Conservation (phyloP, 441 rosid genomes). For the Jatropha multifida region DNA sequence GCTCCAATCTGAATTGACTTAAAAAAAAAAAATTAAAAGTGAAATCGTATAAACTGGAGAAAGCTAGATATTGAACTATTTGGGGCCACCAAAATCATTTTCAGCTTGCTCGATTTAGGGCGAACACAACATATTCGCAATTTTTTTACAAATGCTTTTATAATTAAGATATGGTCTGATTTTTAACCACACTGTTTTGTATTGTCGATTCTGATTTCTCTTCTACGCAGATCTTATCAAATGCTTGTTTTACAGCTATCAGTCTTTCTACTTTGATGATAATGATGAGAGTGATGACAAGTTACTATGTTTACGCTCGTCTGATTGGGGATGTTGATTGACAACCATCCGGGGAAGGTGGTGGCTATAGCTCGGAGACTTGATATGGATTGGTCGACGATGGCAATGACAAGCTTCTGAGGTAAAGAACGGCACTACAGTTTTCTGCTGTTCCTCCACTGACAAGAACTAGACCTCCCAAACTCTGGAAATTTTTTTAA, state of each 20-base stretch:
- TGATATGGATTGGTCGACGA: constrained; percentile 29
- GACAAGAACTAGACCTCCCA: no score
- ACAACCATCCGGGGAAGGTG: constrained; percentile 20
- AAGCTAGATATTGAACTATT: no score
- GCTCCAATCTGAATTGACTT: no score
- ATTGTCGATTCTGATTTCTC: constrained; percentile 21
- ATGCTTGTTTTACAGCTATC: constrained; percentile 31
- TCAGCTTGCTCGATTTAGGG: no score
- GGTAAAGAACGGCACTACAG: constrained; percentile 43
- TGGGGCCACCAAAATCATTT: no score
- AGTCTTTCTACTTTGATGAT: constrained; percentile 39
- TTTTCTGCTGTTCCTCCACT: constrained; percentile 67
- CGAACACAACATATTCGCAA: no score
- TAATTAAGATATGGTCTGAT: background rate
- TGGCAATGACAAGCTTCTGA: constrained; percentile 30
- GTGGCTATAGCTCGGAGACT: constrained; percentile 34
- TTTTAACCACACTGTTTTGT: constrained; percentile 23
- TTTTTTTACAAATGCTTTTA: no score
- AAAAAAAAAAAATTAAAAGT: no score
- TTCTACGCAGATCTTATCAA: constrained; percentile 42
- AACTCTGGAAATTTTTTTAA: no score
- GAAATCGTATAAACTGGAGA: no score
- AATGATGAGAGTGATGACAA: constrained; percentile 24
- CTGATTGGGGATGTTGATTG: constrained; percentile 12
- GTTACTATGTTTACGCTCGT: constrained; percentile 35